Percentiles rank a stretch among this genome's conserved stretches.
Conservation (phyloP, 164 flowering plant species). For the Nymphaea colorata region DNA sequence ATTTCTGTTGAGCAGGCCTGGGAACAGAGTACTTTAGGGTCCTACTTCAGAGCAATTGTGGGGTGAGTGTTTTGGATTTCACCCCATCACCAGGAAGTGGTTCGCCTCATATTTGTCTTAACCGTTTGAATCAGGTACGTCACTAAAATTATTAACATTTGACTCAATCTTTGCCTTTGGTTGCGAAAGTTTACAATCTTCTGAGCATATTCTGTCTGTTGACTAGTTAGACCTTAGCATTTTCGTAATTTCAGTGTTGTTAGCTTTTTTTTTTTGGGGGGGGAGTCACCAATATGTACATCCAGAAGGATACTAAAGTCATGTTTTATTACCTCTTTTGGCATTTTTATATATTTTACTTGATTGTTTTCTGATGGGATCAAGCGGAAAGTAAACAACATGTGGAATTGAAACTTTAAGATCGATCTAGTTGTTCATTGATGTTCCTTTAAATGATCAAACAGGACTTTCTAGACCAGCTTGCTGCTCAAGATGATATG, state of each 20-base stretch:
- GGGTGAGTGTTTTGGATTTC: conserved; percentile 88
- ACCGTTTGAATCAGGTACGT: conserved; percentile 84
- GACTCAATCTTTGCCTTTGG: too few relatives aligned
- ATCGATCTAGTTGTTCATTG: too few relatives aligned
- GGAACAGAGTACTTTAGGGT: conserved; percentile 80
- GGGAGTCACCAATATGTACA: neutral
- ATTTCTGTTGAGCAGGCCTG: conserved; percentile 34
- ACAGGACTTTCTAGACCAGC: too few relatives aligned
- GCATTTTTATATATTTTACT: neutral
- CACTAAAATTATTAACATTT: neutral
- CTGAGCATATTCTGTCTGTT: neutral
- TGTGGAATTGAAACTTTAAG: too few relatives aligned
- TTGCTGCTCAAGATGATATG: too few relatives aligned
- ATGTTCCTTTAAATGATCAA: too few relatives aligned
- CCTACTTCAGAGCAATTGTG: conserved; percentile 93
- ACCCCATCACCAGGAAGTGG: conserved; percentile 51
- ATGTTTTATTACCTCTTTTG: neutral
- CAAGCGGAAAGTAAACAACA: too few relatives aligned
- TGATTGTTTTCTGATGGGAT: neutral
- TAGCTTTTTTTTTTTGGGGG: neutral
- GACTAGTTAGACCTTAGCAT: neutral
- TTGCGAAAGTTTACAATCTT: too few relatives aligned
- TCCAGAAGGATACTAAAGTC: neutral
- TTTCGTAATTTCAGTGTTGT: neutral
- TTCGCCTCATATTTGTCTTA: conserved; percentile 64